Evolutionary conservation across 73 alveolate species (phyloP).

Genomic region (Paramecium sexaurelia): DNA sequence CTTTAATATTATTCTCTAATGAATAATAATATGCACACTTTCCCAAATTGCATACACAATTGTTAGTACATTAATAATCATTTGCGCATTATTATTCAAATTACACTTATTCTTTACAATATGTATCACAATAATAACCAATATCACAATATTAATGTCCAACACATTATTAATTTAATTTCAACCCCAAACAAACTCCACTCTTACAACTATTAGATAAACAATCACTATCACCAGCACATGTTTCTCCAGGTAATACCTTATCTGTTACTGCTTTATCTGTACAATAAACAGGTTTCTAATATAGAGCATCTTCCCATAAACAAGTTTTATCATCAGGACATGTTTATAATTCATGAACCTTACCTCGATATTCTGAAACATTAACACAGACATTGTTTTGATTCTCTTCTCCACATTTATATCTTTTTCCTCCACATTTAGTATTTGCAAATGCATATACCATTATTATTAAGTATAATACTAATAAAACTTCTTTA

Average conservation of each 20-base stretch:
- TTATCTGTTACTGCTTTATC: not conserved
- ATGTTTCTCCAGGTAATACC: constrained; percentile 66
- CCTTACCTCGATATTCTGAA: constrained; percentile 61
- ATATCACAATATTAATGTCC: constrained; percentile 61
- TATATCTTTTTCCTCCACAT: constrained; percentile 58
- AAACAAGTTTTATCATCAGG: constrained; percentile 22
- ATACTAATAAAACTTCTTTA: not conserved
- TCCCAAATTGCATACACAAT: constrained; percentile 65
- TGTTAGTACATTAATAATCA: constrained; percentile 64
- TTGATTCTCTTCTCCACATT: constrained; percentile 31
- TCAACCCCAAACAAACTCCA: constrained; percentile 53
- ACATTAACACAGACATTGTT: constrained; percentile 46
- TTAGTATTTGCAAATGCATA: constrained; percentile 37
- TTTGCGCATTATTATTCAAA: constrained; percentile 29
- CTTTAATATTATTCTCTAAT: constrained; percentile 17
- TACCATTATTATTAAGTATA: not conserved
- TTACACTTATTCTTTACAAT: constrained; percentile 27
- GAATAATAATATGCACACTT: constrained; percentile 65
- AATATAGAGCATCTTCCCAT: not conserved
- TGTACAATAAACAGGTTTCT: constrained; percentile 52
- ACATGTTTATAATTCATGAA: constrained; percentile 57
- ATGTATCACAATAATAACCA: constrained; percentile 58
- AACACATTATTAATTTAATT: constrained; percentile 27
- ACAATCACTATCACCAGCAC: constrained; percentile 53
- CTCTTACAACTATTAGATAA: constrained; percentile 17